A percentile compares a stretch with the other conserved stretches of the same genome.
phyloP scores from a whole-genome alignment of 257 asterid genomes.

The Oldenlandia corymbosa region DNA sequence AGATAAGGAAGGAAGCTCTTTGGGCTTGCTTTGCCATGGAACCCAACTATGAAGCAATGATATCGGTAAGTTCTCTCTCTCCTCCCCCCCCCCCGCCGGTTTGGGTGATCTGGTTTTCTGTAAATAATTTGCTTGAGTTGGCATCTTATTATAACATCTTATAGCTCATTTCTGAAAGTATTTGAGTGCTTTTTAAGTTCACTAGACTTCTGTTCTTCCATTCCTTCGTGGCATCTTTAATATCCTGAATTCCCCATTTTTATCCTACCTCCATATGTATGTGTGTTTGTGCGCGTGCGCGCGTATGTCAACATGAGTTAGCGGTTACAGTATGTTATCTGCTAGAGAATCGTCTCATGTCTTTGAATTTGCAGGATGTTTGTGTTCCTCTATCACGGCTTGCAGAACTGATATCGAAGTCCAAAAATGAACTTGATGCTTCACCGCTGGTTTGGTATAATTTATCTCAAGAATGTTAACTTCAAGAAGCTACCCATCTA shows the following conservation, averaged over 20 bases:
- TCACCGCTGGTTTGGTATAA: conserved; percentile 73
- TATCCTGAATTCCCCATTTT: not conserved
- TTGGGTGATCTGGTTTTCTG: not conserved
- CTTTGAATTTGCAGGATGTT: conserved; percentile 53
- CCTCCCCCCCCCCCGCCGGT: too few species aligned
- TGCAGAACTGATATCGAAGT: conserved; percentile 74
- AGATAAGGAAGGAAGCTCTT: conserved; percentile 97
- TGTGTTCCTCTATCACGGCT: conserved; percentile 89
- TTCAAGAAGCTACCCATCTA: not conserved
- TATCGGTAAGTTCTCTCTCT: conserved; percentile 47
- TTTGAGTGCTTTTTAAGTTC: too few species aligned
- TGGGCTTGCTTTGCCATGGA: conserved; percentile 97
- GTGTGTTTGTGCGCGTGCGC: too few species aligned
- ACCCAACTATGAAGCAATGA: conserved; percentile 82
- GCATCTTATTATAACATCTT: not conserved
- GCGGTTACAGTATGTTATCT: not conserved
- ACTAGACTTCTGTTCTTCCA: too few species aligned
- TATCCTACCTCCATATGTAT: too few species aligned
- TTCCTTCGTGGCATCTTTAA: too few species aligned
- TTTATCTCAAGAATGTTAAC: conserved; percentile 1
- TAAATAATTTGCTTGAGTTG: not conserved
- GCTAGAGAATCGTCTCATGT: not conserved
- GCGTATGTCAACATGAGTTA: not conserved
- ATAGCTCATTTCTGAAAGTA: too few species aligned
- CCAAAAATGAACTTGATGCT: conserved; percentile 72